Base-by-base conservation (phyloP, 257 asterid species). In the Solanum dulcamara region DNA sequence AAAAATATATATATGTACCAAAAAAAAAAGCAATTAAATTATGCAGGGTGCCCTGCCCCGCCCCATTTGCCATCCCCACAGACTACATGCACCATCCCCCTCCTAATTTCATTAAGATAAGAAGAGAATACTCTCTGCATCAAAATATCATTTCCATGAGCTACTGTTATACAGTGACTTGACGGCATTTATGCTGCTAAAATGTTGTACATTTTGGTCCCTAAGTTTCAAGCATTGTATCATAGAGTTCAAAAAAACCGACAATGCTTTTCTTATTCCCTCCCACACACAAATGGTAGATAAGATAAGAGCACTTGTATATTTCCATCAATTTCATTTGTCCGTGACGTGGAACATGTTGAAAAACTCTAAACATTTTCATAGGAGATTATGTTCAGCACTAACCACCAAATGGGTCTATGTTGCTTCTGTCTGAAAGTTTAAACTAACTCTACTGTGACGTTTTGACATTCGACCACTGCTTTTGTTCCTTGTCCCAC, bases 41-140 rank as follows among this genome's bases (percentile, higher is more conserved):
- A n/a, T 57, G 66, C 1, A 10, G 66, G 66, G 14, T 22, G 6
- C 15, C 66, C 2, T 3, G 30, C 64, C 30, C 12, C 10, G 26
- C 64, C 64, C 66, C 66, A n/a, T n/a, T 22, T 57, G 5, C 18
- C 53, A 46, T 13, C 53, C 18, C 64, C 20, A 7, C 62, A 91
- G 88, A n/a, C n/a, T n/a, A n/a, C n/a, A n/a, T n/a, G 93, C 92
- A 91, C 89, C 89, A 83, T 51, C 53, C 83, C 87, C 70, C 74
- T 38, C 42, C 20, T 28, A 64, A 75, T 62, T 84, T 88, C 88
- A 75, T 7, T 37, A 22, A 42, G 11, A 74, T 42, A 83, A 88
- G 92, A 90, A 91, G 89, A 88, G n/a, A 92, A 89, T 92, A 89
- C 83, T 91, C 70, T 88, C 91, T 87, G 82, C 82, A 89, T 89